A percentile compares a stretch with the other conserved stretches of the same genome.
phyloP scores from a whole-genome alignment of 2,329 filamentous ascomycete genomes.

The Rhynchosporium graminicola region DNA sequence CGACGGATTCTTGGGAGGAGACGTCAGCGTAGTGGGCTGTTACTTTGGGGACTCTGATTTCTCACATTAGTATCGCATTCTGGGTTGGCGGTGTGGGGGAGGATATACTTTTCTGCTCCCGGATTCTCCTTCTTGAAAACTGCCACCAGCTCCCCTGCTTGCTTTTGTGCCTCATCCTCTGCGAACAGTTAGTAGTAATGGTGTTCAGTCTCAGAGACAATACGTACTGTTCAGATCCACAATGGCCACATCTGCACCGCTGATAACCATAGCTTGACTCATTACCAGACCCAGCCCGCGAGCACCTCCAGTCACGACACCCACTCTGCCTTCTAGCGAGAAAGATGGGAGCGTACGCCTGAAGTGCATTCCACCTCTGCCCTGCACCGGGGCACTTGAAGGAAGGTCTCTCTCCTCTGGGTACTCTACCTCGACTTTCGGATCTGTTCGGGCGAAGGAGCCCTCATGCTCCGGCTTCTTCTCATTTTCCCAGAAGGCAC shows the following conservation, averaged over 20 bases:
- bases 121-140: constrained; percentile 81
- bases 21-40: constrained; percentile 92
- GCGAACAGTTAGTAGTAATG: constrained; percentile 31
- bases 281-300: constrained; percentile 88
- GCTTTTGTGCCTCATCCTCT: constrained; percentile 82
- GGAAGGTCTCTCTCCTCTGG: constrained; percentile 75
- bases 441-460: constrained; percentile 74
- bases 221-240: constrained; percentile 87
- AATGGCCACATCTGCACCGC: constrained; percentile 85
- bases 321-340: constrained; percentile 81
- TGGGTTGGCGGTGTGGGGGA: neutral
- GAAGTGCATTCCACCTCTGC: constrained; percentile 77
- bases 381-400: constrained; percentile 67
- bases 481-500: constrained; percentile 30
- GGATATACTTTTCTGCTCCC: constrained; percentile 62
- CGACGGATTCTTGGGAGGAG: constrained; percentile 76
- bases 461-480: constrained; percentile 35
- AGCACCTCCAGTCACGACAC: constrained; percentile 86
- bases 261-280: constrained; percentile 86
- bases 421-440: constrained; percentile 76
- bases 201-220: neutral
- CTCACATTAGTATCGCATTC: neutral
- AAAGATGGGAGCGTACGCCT: constrained; percentile 85
- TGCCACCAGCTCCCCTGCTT: constrained; percentile 72
- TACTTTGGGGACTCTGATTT: constrained; percentile 70